Conservation (phyloP, 495 filamentous ascomycete species). For the Podospora appendiculata region DNA sequence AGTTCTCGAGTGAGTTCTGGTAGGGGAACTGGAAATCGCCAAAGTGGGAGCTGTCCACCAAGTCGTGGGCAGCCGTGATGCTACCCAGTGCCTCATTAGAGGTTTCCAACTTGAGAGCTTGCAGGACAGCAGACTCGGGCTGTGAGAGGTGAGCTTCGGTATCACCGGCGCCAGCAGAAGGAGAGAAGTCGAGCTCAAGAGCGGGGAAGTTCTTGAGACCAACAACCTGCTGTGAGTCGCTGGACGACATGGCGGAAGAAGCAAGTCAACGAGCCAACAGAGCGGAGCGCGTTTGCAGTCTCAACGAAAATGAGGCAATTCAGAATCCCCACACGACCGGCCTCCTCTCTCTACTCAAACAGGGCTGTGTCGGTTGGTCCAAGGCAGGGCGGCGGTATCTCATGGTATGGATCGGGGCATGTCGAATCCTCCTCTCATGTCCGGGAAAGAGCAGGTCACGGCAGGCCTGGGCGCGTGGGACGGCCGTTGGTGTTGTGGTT, state of each 20-base stretch:
- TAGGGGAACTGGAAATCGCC: constrained; percentile 40
- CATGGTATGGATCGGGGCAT: constrained; percentile 14
- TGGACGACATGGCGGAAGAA: constrained; percentile 18
- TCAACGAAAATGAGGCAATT: constrained; percentile 7
- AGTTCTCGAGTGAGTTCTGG: constrained; percentile 28
- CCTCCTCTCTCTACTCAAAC: constrained; percentile 18
- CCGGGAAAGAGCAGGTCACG: background rate
- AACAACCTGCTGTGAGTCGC: constrained; percentile 6
- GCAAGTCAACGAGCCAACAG: background rate
- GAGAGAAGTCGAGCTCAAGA: constrained; percentile 22
- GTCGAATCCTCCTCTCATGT: constrained; percentile 2
- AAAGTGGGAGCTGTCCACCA: constrained; percentile 32
- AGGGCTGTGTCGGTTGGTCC: constrained; percentile 9
- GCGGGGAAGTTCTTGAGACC: constrained; percentile 14
- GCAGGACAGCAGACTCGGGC: constrained; percentile 13
- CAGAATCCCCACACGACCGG: constrained; percentile 12
- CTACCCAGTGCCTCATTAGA: constrained; percentile 19
- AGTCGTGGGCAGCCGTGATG: constrained; percentile 23
- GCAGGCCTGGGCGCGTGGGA: background rate
- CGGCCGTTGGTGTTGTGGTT: too few relatives aligned
- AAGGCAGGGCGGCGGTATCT: constrained; percentile 10
- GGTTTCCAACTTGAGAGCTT: constrained; percentile 22
- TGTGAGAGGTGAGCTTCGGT: constrained; percentile 14
- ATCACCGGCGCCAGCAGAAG: constrained; percentile 13
- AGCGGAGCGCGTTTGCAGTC: background rate